Conservation (phyloP, 306 rosid genomes). For the Pyrus pyrifolia region DNA sequence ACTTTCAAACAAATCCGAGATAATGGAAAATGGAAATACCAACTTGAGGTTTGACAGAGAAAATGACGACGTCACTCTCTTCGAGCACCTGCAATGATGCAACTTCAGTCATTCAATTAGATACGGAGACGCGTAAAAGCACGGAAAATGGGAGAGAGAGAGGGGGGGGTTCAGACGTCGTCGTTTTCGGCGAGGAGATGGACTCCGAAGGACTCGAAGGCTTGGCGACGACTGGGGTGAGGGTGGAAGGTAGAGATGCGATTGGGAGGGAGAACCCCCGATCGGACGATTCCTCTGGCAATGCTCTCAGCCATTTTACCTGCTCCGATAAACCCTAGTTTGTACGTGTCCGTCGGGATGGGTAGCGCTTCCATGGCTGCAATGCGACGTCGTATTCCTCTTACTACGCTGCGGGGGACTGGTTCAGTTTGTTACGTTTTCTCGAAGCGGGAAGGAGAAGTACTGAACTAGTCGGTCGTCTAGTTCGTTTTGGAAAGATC, state of each 20-base stretch:
- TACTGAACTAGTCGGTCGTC: too few species aligned
- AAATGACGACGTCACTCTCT: conserved; percentile 70
- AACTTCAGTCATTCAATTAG: neutral
- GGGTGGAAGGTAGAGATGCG: conserved; percentile 51
- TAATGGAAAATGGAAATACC: conserved; percentile 24
- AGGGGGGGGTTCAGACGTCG: conserved; percentile 7
- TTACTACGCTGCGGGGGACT: too few species aligned
- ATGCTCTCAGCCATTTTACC: conserved; percentile 98
- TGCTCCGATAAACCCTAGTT: conserved; percentile 84
- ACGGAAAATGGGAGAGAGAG: neutral
- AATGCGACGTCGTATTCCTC: neutral
- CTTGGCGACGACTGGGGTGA: conserved; percentile 5
- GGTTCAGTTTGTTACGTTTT: too few species aligned
- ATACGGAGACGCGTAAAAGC: neutral
- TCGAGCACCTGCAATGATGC: conserved; percentile 52
- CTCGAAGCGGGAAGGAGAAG: neutral
- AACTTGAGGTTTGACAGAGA: conserved; percentile 89
- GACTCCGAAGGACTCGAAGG: conserved; percentile 29
- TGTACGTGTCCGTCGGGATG: conserved; percentile 53
- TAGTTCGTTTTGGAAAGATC: neutral
- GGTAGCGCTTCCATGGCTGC: conserved; percentile 42
- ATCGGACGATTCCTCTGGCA: conserved; percentile 62
- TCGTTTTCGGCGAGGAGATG: conserved; percentile 8
- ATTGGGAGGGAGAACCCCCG: conserved; percentile 66
- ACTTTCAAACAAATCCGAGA: neutral